Evolutionary conservation across 2,329 filamentous ascomycete species (phyloP), one percentile per base, ranked within the genome.

Genomic region (Alternaria arbusti): DNA sequence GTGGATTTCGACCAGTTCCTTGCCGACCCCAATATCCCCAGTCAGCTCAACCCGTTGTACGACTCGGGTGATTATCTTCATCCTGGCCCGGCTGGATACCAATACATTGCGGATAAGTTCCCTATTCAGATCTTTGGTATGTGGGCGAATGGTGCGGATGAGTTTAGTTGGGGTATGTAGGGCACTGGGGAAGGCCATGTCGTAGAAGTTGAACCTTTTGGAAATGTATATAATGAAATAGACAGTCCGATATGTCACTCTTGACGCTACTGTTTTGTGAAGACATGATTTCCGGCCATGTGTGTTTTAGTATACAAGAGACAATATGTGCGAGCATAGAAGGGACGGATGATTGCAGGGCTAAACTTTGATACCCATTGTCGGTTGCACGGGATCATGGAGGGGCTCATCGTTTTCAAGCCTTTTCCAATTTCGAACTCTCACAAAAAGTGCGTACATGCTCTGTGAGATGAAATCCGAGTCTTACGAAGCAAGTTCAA

Each of bases 31-130:
- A 77, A 77, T 5, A 81, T 84, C 26, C 78, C 79, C 20, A 84
- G 82, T n/a, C 81, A 70, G 56, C 70, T 91, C 73, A 82, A 81
- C 22, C 72, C 75, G 12, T 71, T 82, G 62, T 90, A 84, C 67
- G 85, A 91, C 68, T 84, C 85, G 1, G 89, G 89, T 0, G 89
- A 91, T 76, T 89, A 88, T 73, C 74, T 91, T 71, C 89, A 91
- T 80, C 87, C 87, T 0, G 89, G 86, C 73, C 83, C 84, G 0
- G 80, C 74, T 3, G 89, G 88, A 0, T 91, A 89, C 74, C 84
- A 87, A 73, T 82, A 83, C 1, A 79, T 91, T 71, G 89, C 88
- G 1, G 82, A 87, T 61, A 75, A 77, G 55, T 89, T 91, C 65
- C 87, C 87, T 0, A 66, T 90, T 47, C 80, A 82, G 6, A 73